Conservation (phyloP, 768 basidiomycete species). For the Agaricus subrufescens region DNA sequence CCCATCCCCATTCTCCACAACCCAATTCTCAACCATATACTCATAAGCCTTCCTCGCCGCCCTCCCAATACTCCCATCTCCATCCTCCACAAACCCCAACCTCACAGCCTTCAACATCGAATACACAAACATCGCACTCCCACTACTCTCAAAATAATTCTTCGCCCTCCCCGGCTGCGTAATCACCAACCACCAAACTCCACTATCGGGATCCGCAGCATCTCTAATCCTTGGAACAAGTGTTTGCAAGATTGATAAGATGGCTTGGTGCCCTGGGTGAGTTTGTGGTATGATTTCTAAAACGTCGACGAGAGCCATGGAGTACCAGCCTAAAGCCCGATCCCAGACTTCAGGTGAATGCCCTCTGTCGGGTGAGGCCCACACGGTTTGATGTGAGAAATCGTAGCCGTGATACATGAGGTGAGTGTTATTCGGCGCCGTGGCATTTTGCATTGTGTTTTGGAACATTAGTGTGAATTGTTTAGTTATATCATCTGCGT, state of each 20-base stretch:
- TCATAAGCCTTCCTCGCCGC: slow-evolving; percentile 37
- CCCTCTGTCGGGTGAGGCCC: slow-evolving; percentile 42
- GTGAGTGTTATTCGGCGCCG: slow-evolving; percentile 33
- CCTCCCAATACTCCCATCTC: slow-evolving; percentile 31
- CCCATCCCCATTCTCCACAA: slow-evolving; percentile 34
- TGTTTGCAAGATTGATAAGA: slow-evolving; percentile 28
- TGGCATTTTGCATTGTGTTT: slow-evolving; percentile 35
- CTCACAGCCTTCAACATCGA: slow-evolving; percentile 40
- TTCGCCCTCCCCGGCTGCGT: slow-evolving; percentile 37
- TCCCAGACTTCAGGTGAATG: slow-evolving; percentile 47
- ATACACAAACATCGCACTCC: slow-evolving; percentile 42
- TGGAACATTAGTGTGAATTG: slow-evolving; percentile 41
- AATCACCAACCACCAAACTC: slow-evolving; percentile 50
- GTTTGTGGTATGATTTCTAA: slow-evolving; percentile 31
- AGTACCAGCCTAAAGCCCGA: slow-evolving; percentile 43
- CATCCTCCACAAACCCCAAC: slow-evolving; percentile 33
- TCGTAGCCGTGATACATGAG: slow-evolving; percentile 49
- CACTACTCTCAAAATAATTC: slow-evolving; percentile 50
- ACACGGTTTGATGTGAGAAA: slow-evolving; percentile 34
- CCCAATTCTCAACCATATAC: slow-evolving; percentile 36
- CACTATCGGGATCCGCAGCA: slow-evolving; percentile 33
- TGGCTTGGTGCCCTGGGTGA: slow-evolving; percentile 21
- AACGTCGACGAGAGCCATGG: slow-evolving; percentile 44
- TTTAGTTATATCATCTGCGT: slow-evolving; percentile 30
- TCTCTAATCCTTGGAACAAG: slow-evolving; percentile 31